Base-by-base conservation (phyloP, 2,329 filamentous ascomycete genomes). In the Mollisiaceae sp. region DNA sequence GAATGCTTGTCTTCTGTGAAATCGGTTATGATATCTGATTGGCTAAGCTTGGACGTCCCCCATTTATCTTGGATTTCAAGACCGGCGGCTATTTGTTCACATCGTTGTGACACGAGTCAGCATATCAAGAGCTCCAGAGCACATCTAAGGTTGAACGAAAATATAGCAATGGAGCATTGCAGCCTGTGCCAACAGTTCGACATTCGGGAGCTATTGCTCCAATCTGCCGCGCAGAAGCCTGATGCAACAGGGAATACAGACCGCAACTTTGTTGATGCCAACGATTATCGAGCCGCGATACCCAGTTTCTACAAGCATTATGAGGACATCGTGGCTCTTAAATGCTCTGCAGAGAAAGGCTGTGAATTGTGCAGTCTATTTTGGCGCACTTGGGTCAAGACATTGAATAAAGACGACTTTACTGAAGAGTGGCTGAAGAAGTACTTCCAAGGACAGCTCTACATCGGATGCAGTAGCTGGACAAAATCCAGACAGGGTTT, bases 381-480 rank as follows among this genome's bases (percentile, higher is more conserved):
- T 59, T 70, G 66, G 66, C 18, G n/a, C 12, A 66, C 67, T 11
- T 67, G 63, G 65, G 35, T 62, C 8, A 59, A 60, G n/a, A 63
- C 67, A 6, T 38, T 67, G 43, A 60, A 57, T 12, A 66, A 65
- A 32, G 20, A 56, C 12, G 64, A 69, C 22, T 39, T 54, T 54
- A 65, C 63, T 3, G 65, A 69, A 61, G 67, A 67, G 11, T 69
- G 62, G 62, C 54, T 67, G 6, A 59, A 67, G 8, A 57, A 60
- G 36, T 63, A 32, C 8, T 66, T 69, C 15, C 38, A 61, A 14
- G 66, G 68, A 15, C 60, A 68, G 39, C 41, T 70, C 8, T 70
- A 60, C 27, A 60, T 70, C 41, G 66, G 68, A 41, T 67, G 55
- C 15, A 70, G 68, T 61, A 61, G 64, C 20, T 70, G 66, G 66